These are phyloP conservation scores for Termitomyces sp. DNA, from an alignment of 768 basidiomycete species.

Conservation along the genomic window DNA sequence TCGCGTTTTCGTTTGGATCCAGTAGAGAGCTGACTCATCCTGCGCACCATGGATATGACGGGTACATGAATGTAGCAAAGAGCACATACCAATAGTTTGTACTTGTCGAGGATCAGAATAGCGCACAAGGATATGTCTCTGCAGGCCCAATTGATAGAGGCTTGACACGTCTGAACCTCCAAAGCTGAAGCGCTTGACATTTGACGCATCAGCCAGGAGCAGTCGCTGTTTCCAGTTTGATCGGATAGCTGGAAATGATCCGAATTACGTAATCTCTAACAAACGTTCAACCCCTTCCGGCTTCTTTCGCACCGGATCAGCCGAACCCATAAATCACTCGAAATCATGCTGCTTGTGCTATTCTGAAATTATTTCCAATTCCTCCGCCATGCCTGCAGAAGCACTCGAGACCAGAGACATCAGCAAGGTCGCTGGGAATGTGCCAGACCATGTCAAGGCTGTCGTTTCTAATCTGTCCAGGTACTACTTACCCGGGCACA, in stretches of 20 bases:
- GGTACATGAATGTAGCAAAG: neutral
- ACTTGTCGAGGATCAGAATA: neutral
- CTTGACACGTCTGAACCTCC: too few relatives aligned
- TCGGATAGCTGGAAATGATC: neutral
- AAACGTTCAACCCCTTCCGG: neutral
- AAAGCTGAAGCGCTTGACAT: neutral
- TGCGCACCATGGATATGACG: constrained; percentile 1
- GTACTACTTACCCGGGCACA: constrained; percentile 7
- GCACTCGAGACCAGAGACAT: constrained; percentile 10
- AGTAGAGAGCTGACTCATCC: constrained; percentile 4
- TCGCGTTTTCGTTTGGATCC: constrained; percentile 10
- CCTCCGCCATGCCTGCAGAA: neutral
- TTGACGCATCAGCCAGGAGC: neutral
- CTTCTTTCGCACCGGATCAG: constrained; percentile 7
- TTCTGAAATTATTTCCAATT: neutral
- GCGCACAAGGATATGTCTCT: neutral
- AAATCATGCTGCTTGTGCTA: neutral
- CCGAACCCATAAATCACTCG: constrained; percentile 3
- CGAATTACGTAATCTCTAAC: neutral
- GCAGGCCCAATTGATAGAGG: neutral
- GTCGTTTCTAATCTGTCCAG: constrained; percentile 13
- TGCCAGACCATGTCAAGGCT: constrained; percentile 22
- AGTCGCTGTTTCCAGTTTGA: neutral
- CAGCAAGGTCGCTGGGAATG: constrained; percentile 22
- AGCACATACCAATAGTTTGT: constrained; percentile 1